Evolutionary conservation across 768 basidiomycete genomes (phyloP), one percentile per base, ranked within the genome.

Genomic region (Serendipita indica): DNA sequence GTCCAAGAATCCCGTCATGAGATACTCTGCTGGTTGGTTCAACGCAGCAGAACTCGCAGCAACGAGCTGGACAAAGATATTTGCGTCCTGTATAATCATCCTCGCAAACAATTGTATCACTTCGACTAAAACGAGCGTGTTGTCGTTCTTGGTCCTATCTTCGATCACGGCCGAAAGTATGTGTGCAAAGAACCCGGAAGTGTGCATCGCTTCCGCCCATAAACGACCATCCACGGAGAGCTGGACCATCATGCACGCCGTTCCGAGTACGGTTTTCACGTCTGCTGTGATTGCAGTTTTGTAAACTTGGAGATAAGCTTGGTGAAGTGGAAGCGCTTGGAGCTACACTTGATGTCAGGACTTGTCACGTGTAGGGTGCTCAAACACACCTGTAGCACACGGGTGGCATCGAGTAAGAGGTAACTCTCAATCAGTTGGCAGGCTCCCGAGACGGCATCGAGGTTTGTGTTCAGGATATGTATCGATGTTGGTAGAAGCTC

Each of bases 191-290:
- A 91, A 76, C 10, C 86, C 85, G 0, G 86, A 84, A 2, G 70
- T 69, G 64, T 91, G 85, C 67, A 93, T 69, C 2, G 84, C 69
- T 65, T 81, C 81, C 0, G 79, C 87, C 87, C 89, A 93, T 2
- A 79, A 62, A n/a, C n/a, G n/a, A 1, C 69, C 64, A 0, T 84
- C 72, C 3, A 84, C 83, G 1, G 83, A 71, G 1, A 82, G 62
- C 67, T 88, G 86, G 37, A 83, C 68, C 45, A 86, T 69, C 14
- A 86, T 67, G 62, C 76, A 74, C 7, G 90, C 64, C 14, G 78
- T 69, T 33, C 75, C 72, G n/a, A 88, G 64, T 67, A 89, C 70
- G 35, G 82, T 77, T 62, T 79, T 82, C 58, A 80, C 71, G 63
- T 89, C 89, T 37, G 77, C 72, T 34, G 77, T 72, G 22, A 76